Percentiles rank a stretch among this genome's conserved stretches.
These are phyloP conservation scores for Yamadazyma sp. DNA, from an alignment of 805 yeast species.

Conservation along the genomic window DNA sequence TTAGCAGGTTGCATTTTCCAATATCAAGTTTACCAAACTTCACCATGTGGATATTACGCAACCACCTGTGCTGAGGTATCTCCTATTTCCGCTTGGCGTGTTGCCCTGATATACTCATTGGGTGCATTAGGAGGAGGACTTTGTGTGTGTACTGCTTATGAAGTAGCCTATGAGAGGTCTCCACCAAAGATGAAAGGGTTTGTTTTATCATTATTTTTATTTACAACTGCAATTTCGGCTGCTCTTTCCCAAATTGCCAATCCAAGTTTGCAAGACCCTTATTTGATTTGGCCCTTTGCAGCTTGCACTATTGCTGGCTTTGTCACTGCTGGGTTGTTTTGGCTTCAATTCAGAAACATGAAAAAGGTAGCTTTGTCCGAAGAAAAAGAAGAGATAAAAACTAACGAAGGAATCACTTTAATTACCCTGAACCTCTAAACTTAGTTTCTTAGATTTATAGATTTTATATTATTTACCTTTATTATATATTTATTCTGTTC, in stretches of 20 bases:
- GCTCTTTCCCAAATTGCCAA: slow-evolving; percentile 45
- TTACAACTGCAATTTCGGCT: slow-evolving; percentile 45
- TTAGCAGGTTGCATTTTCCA: slow-evolving; percentile 50
- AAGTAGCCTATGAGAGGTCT: slow-evolving; percentile 51
- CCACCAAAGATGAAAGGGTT: slow-evolving; percentile 50
- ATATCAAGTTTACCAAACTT: slow-evolving; percentile 42
- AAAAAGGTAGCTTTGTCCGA: too few species aligned
- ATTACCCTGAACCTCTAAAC: too few species aligned
- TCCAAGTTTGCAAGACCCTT: slow-evolving; percentile 40
- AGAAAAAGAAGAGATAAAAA: too few species aligned
- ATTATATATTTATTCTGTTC: too few species aligned
- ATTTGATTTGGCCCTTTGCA: slow-evolving; percentile 39
- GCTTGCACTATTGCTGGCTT: slow-evolving; percentile 36
- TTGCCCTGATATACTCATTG: slow-evolving; percentile 7
- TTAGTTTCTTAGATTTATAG: too few species aligned
- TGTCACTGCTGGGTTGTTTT: slow-evolving; percentile 27
- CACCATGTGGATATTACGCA: slow-evolving; percentile 51
- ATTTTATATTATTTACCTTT: too few species aligned
- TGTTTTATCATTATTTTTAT: slow-evolving; percentile 44
- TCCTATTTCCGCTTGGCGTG: slow-evolving; percentile 12
- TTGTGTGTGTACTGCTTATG: slow-evolving; percentile 49
- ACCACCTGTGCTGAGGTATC: slow-evolving; percentile 27
- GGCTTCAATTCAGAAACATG: slow-evolving; percentile 31
- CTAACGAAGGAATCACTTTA: too few species aligned
- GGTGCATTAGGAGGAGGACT: slow-evolving; percentile 52